phyloP scores from a whole-genome alignment of 495 filamentous ascomycete genomes.

The Neurospora sp. region DNA sequence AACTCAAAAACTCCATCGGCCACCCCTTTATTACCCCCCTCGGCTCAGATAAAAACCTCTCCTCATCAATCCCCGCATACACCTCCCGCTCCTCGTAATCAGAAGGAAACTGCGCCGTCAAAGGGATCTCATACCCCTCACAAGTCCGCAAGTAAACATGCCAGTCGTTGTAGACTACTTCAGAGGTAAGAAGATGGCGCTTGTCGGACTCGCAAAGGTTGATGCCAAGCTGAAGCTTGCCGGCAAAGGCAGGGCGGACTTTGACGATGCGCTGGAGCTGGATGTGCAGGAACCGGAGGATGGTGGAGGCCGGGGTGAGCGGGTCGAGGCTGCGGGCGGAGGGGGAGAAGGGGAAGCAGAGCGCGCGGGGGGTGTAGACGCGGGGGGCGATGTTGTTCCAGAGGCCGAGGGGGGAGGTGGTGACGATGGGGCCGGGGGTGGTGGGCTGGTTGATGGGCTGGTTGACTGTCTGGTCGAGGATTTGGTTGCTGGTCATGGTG shows the following conservation, averaged over 20 bases:
- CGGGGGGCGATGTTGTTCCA: conserved; percentile 26
- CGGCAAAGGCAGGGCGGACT: conserved; percentile 22
- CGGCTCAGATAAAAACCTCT: background rate
- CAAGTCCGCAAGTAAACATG: conserved; percentile 2
- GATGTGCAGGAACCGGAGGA: conserved; percentile 15
- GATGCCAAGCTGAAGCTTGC: conserved; percentile 13
- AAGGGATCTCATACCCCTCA: background rate
- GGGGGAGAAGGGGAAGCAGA: conserved; percentile 25
- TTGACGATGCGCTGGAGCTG: conserved; percentile 16
- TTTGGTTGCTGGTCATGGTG: background rate
- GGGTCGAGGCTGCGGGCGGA: background rate
- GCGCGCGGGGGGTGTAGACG: conserved; percentile 23
- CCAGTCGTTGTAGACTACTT: conserved; percentile 5
- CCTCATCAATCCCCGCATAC: background rate
- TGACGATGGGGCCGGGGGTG: background rate
- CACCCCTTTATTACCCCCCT: background rate
- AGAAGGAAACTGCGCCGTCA: background rate
- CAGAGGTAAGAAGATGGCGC: background rate
- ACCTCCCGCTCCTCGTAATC: background rate
- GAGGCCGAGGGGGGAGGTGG: background rate
- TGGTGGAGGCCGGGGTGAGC: background rate
- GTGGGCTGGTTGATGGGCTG: background rate
- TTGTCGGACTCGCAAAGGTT: background rate
- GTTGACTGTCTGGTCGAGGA: background rate
- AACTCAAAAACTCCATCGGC: background rate